Evolutionary conservation across 2,329 filamentous ascomycete genomes (phyloP), one percentile per base, ranked within the genome.

Genomic region (Diaporthe humulicola): DNA sequence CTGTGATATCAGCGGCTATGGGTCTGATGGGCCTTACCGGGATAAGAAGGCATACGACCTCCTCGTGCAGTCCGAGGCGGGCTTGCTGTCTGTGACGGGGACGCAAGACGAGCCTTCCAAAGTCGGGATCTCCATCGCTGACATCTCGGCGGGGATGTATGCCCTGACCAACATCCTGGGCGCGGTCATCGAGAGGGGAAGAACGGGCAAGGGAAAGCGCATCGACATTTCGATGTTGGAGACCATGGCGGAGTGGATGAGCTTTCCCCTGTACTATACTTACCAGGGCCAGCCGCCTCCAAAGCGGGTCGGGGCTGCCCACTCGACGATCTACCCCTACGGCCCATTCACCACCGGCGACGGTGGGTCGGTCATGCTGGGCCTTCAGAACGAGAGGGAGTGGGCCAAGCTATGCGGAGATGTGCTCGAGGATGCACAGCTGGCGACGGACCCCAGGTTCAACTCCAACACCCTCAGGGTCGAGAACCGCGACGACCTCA

Each of bases 191-290:
- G 85, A 88, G 77, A 85, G 89, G 0, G 81, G 79, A 1, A 88
- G 86, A 76, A 88, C 87, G 0, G 87, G 87, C 0, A 81, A 81
- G 40, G 89, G 89, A 0, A 86, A 84, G 42, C 83, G 85, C 25
- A 84, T 90, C 28, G 89, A 91, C 57, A 87, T 91, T 22, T 89
- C 87, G 2, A 91, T 91, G 89, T 82, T 91, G 10, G 89, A 91
- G 78, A 85, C 86, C 64, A 89, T 90, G 88, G 83, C 86, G 0
- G 89, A 91, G 77, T 91, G 89, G 89, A 91, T 90, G 89, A 82
- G 82, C 0, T 91, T 90, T 64, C 89, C 88, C 0, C 79, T 90
- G 77, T 89, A 90, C 77, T 91, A 90, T 75, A 81, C 88, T 0
- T 88, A 84, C 75, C 80, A 88, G 3, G 85, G 84, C 3, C 85